These are phyloP conservation scores for Annulohypoxylon truncatum DNA, from an alignment of 2,329 filamentous ascomycete species.

Conservation along the genomic window DNA sequence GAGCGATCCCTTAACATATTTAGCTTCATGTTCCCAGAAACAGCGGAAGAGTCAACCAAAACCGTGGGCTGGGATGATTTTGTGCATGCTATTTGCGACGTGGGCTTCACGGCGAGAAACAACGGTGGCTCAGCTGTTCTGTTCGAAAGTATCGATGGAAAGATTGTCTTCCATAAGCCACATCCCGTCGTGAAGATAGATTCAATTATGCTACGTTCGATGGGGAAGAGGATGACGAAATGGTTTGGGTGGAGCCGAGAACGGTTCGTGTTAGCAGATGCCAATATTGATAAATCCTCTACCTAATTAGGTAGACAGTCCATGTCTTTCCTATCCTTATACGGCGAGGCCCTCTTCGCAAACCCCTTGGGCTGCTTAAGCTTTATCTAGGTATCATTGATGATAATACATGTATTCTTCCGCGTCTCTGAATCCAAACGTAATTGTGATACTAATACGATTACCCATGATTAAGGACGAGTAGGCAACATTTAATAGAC, in stretches of 20 bases:
- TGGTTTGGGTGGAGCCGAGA: constrained; percentile 7
- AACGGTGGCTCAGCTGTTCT: constrained; percentile 13
- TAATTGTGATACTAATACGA: too few species aligned
- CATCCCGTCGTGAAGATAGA: constrained; percentile 18
- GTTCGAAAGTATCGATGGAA: neutral
- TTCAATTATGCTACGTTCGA: constrained; percentile 3
- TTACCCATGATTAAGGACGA: too few species aligned
- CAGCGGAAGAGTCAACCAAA: constrained; percentile 5
- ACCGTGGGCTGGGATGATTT: constrained; percentile 5
- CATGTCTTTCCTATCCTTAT: too few species aligned
- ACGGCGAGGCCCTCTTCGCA: too few species aligned
- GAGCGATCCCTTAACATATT: neutral
- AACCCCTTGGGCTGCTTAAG: too few species aligned
- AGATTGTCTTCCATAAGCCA: constrained; percentile 11
- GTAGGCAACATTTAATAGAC: too few species aligned
- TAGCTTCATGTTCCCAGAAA: constrained; percentile 10
- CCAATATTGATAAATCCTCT: neutral
- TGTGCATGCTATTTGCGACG: constrained; percentile 7
- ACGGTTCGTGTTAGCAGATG: constrained; percentile 9
- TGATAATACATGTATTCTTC: too few species aligned
- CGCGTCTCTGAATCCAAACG: too few species aligned
- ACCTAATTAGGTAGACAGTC: too few species aligned
- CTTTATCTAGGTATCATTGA: too few species aligned
- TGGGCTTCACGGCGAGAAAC: constrained; percentile 7
- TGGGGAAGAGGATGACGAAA: constrained; percentile 10